Conservation (phyloP, 495 filamentous ascomycete genomes). For the Xylaria flabelliformis region DNA sequence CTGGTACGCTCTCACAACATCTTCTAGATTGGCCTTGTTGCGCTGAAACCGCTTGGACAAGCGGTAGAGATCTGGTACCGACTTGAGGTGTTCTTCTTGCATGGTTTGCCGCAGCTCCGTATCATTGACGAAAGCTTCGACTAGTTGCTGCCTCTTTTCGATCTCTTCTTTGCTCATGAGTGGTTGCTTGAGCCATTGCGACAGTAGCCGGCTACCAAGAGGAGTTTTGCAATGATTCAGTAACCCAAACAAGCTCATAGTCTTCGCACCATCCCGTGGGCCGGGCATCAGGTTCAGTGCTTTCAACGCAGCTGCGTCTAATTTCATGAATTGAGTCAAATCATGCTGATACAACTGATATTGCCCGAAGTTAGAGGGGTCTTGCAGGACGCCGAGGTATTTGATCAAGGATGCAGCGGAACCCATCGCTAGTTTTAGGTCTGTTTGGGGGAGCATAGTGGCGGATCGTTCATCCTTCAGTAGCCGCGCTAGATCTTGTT, state of each 20-base stretch:
- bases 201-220: slow-evolving; percentile 84
- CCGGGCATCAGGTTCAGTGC: slow-evolving; percentile 98
- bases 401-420: slow-evolving; percentile 93
- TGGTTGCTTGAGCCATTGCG: slow-evolving; percentile 98
- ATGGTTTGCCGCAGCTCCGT: slow-evolving; percentile 95
- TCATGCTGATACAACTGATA: slow-evolving; percentile 98
- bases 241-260: slow-evolving; percentile 94
- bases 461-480: slow-evolving; percentile 83
- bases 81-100: slow-evolving; percentile 95
- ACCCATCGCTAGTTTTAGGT: slow-evolving; percentile 96
- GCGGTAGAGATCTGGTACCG: slow-evolving; percentile 93
- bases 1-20: slow-evolving; percentile 95
- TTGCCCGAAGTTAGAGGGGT: slow-evolving; percentile 93
- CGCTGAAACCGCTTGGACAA: slow-evolving; percentile 94
- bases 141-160: slow-evolving; percentile 88
- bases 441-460: slow-evolving; percentile 83
- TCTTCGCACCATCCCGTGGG: slow-evolving; percentile 90
- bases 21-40: slow-evolving; percentile 87
- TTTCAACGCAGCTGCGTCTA: slow-evolving; percentile 92
- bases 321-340: slow-evolving; percentile 96
- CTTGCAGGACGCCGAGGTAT: slow-evolving; percentile 89
- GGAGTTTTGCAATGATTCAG: slow-evolving; percentile 98
- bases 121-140: slow-evolving; percentile 92
- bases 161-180: slow-evolving; percentile 92
- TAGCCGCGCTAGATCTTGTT: slow-evolving; percentile 88